Base-by-base conservation (phyloP, 768 basidiomycete species). In the Pisolithus sp. region DNA sequence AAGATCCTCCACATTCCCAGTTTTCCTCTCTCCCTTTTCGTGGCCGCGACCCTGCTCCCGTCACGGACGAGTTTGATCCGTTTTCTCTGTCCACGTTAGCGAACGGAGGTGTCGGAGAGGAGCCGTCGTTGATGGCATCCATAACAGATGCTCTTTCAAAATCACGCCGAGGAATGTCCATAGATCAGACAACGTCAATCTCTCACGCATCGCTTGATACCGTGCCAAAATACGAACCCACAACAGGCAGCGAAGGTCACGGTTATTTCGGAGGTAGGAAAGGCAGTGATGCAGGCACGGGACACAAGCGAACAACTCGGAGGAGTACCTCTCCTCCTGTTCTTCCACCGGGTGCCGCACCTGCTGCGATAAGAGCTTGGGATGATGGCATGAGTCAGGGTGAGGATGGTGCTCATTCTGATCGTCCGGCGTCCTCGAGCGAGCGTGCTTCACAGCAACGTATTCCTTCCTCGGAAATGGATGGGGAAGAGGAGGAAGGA, bases 11-110 rank as follows among this genome's bases (percentile, higher is more conserved):
- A 15, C 1, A 51, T 7, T 46, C 52, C 0, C 74, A 81, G 15
- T 88, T 86, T 59, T 81, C 82, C 23, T 89, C 87, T 1, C 80
- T 87, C 67, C 86, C 85, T 0, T 74, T 17, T 75, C 79, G 53
- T 63, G 66, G 51, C 58, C 69, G 68, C 30, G 73, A 72, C 26
- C 59, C 58, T 0, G 45, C 66, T 8, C 61, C 69, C 0, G 50
- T 42, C 2, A n/a, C 45, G 18, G 53, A 50, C 21, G 39, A 51
- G 4, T 17, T 40, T 12, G 47, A 28, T 20, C 53, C 60, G 4
- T 31, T 54, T 12, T 40, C 62, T 2, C 5, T 45, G 17, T 34
- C 60, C 6, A 18, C n/a, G 21, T 26, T 23, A 15, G 53, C 41
- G 20, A 57, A 10, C 7, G 39, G 41, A 39, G 50, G 31, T 36